A percentile compares a stretch with the other conserved stretches of the same genome.
These are phyloP conservation scores for Sporopachydermia cereana DNA, from an alignment of 1,139 yeast genomes.

Conservation along the genomic window DNA sequence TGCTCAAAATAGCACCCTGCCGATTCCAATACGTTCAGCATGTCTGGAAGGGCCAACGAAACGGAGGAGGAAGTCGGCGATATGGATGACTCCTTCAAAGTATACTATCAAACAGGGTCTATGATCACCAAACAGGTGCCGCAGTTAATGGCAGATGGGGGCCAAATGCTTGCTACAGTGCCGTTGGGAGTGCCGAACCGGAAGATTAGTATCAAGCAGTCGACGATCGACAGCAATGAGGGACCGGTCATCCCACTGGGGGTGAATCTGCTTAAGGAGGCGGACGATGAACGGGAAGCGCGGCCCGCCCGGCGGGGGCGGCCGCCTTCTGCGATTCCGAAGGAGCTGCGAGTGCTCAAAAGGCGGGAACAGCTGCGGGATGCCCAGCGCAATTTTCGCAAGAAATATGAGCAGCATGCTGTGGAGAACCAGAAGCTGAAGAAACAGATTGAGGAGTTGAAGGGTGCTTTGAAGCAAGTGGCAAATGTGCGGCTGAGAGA, in stretches of 20 bases:
- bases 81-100: background rate
- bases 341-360: background rate
- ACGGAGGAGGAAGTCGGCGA: too few species aligned
- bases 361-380: slow-evolving; percentile 4
- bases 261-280: background rate
- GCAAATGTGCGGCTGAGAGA: background rate
- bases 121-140: background rate
- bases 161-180: background rate
- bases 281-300: too few species aligned
- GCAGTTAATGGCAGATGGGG: background rate
- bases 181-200: background rate
- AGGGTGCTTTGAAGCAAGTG: background rate
- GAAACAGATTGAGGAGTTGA: background rate
- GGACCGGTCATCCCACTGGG: background rate
- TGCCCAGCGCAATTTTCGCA: background rate
- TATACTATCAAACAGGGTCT: slow-evolving; percentile 3
- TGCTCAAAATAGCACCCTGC: too few species aligned
- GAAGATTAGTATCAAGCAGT: background rate
- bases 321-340: background rate
- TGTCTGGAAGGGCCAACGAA: too few species aligned
- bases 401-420: background rate
- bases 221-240: background rate
- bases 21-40: too few species aligned
- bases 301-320: background rate
- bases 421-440: background rate